Evolutionary conservation across 2,329 filamentous ascomycete species (phyloP).

Genomic region (Rhynchosporium graminicola): DNA sequence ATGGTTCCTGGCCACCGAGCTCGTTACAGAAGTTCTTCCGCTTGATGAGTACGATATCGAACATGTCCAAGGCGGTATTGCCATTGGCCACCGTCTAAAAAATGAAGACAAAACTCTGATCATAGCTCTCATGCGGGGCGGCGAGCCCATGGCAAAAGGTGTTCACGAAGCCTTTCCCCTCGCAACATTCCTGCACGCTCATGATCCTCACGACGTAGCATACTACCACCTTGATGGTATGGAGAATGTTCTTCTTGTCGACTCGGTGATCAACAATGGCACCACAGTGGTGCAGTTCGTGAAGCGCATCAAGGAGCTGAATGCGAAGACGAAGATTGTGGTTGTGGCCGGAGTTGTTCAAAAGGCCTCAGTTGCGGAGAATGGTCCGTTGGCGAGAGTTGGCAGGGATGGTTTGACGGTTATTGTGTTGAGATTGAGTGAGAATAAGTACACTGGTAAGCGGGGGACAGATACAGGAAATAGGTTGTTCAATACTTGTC

Average conservation of each 20-base stretch:
- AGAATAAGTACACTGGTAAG: slow-evolving; percentile 3
- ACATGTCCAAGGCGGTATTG: not conserved
- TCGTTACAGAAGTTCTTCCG: not conserved
- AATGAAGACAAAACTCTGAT: not conserved
- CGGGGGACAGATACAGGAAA: not conserved
- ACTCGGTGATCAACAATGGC: slow-evolving; percentile 4
- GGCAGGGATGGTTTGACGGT: not conserved
- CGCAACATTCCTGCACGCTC: not conserved
- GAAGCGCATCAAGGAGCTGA: not conserved
- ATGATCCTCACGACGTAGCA: not conserved
- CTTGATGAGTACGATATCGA: not conserved
- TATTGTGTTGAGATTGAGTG: slow-evolving; percentile 2
- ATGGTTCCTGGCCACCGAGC: not conserved
- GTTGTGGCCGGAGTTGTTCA: not conserved
- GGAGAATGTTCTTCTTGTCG: not conserved
- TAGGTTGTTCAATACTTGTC: not conserved
- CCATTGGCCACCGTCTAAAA: not conserved
- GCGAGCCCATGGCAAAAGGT: not conserved
- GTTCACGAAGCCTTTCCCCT: not conserved
- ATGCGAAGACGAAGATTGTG: not conserved
- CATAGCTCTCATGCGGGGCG: not conserved
- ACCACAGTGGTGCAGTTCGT: not conserved
- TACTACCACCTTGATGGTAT: not conserved
- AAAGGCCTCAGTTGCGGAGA: not conserved
- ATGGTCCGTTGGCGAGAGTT: not conserved